These are phyloP conservation scores for Aquilaria sinensis DNA, from an alignment of 345 rosid genomes.

Conservation along the genomic window DNA sequence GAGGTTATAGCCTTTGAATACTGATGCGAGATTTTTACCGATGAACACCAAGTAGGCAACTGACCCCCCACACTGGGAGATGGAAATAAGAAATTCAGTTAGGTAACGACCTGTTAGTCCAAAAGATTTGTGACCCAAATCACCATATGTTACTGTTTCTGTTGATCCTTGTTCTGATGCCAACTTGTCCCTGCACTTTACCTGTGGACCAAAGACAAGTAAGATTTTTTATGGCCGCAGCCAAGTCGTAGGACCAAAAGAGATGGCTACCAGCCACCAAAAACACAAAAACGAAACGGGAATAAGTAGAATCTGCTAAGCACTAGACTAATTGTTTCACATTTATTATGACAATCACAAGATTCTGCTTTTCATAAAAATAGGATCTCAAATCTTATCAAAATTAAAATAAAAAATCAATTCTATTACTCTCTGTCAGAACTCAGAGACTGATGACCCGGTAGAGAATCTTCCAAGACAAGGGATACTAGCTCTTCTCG, in stretches of 20 bases:
- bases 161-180: slow-evolving; percentile 44
- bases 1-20: slow-evolving; percentile 35
- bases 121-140: slow-evolving; percentile 63
- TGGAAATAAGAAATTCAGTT: slow-evolving; percentile 66
- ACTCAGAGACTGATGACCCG: not conserved
- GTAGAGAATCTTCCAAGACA: not conserved
- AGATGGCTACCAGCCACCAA: too few relatives aligned
- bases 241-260: too few relatives aligned
- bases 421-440: not conserved
- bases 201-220: slow-evolving; percentile 26
- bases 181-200: slow-evolving; percentile 61
- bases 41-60: slow-evolving; percentile 86
- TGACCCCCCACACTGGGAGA: slow-evolving; percentile 85
- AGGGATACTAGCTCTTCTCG: not conserved
- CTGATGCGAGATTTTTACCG: slow-evolving; percentile 69
- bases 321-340: too few relatives aligned
- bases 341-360: too few relatives aligned
- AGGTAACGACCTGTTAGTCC: slow-evolving; percentile 68
- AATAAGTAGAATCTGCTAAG: too few relatives aligned
- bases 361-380: too few relatives aligned
- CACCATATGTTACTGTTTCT: slow-evolving; percentile 75
- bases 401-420: too few relatives aligned
- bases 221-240: too few relatives aligned
- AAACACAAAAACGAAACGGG: too few relatives aligned
- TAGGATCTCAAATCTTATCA: too few relatives aligned